Base-by-base conservation (phyloP, 2,329 filamentous ascomycete genomes). In the Gliomastix tumulicola region DNA sequence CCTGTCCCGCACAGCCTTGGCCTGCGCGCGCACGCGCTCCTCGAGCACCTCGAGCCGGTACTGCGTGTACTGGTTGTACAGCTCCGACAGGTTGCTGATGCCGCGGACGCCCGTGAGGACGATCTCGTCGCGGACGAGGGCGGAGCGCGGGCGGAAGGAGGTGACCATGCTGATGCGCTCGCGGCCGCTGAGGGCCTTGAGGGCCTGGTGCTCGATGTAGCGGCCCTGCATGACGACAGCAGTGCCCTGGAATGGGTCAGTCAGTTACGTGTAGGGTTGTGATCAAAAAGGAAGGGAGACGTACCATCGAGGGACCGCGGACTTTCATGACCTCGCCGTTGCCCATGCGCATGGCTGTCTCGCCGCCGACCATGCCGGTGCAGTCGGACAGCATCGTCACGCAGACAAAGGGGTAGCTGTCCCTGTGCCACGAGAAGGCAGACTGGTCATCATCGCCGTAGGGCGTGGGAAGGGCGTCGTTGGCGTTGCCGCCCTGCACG, bases 351-450 rank as follows among this genome's bases (percentile, higher is more conserved):
- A 82, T 52, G 3, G 72, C 76, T 1, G 78, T 82, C 55, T 82
- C 79, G 5, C 79, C 78, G 9, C 79, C 79, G 11, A 77, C 57
- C 78, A 82, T 82, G 25, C 63, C 60, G 0, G 65, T 68, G 44
- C 75, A 79, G 47, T 82, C 76, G 23, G 73, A 77, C 20, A 82
- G 65, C 76, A 82, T 83, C 7, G 70, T 66, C n/a, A 83, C 77
- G 44, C 76, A 82, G n/a, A 83, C 78, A 49, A 82, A 83, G 0
- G 78, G 76, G 49, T 79, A 82, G 49, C 71, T 77, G 52, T 82
- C 79, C 1, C 62, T 71, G 55, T 82, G 77, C 77, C 77, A 82
- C 25, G 68, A 73, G 21, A 82, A 69, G 18, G 76, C 69, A 6
- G 76, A 69, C 44, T 68, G 63, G 23, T 69, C 63, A 33, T 74